Conservation (phyloP, 2,329 filamentous ascomycete genomes). For the Fusarium praegraminearum region DNA sequence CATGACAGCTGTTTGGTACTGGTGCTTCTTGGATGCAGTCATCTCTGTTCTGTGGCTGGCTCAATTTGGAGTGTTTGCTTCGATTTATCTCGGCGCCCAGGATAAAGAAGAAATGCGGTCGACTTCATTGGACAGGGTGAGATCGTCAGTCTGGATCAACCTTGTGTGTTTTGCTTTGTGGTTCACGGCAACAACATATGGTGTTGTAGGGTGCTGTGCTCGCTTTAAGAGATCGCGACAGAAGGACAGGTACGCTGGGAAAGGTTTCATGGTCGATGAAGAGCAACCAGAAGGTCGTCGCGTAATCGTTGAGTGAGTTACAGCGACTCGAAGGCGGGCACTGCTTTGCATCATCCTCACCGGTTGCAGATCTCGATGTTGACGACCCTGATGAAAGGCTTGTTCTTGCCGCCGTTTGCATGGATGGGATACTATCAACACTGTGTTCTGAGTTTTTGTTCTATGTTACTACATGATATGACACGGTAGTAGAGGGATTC, state of each 20-base stretch:
- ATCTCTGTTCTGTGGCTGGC: not conserved
- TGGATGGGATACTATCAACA: accelerated
- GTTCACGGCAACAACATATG: not conserved
- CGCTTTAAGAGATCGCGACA: not conserved
- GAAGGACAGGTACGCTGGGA: not conserved
- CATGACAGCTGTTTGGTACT: not conserved
- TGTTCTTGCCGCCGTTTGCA: accelerated
- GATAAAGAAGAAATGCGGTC: not conserved
- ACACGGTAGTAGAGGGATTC: too few species aligned
- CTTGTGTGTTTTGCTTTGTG: not conserved
- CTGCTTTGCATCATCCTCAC: not conserved
- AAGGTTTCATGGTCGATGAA: not conserved
- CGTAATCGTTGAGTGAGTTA: accelerated
- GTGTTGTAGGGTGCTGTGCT: not conserved
- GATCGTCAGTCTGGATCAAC: not conserved
- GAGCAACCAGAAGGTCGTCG: not conserved
- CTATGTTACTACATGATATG: too few species aligned
- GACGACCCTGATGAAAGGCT: not conserved
- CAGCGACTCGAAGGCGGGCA: too few species aligned
- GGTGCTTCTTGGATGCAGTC: not conserved
- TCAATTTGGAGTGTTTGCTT: not conserved
- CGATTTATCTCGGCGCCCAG: not conserved
- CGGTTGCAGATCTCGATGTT: not conserved
- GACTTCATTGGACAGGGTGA: not conserved
- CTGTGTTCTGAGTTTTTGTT: too few species aligned